Conservation (phyloP, 2,329 filamentous ascomycete species). For the Cladorrhinum sp. region DNA sequence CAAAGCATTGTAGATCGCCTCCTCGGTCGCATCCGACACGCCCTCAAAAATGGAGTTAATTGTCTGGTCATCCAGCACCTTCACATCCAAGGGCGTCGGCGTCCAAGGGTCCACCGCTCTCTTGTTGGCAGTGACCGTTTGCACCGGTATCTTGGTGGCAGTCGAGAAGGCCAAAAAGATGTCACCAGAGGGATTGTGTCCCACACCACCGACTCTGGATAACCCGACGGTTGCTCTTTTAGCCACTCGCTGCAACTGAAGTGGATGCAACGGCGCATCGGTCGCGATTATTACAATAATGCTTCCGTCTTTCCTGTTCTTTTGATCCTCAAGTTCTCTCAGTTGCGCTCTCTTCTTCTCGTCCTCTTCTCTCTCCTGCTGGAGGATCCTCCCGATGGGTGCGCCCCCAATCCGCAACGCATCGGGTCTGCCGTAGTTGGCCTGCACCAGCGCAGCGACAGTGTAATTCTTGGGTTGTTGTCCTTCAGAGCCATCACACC, state of each 20-base stretch:
- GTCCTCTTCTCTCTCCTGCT: slow-evolving; percentile 39
- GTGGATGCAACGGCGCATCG: slow-evolving; percentile 34
- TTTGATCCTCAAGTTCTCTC: slow-evolving; percentile 33
- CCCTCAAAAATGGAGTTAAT: slow-evolving; percentile 63
- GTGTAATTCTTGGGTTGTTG: slow-evolving; percentile 45
- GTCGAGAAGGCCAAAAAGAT: slow-evolving; percentile 68
- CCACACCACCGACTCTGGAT: slow-evolving; percentile 58
- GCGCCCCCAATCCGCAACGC: slow-evolving; percentile 59
- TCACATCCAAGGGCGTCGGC: slow-evolving; percentile 37
- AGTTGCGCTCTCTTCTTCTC: slow-evolving; percentile 24
- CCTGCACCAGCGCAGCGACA: slow-evolving; percentile 60
- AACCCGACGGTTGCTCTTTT: slow-evolving; percentile 54
- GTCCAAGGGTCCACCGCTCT: slow-evolving; percentile 39
- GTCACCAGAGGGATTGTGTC: slow-evolving; percentile 61
- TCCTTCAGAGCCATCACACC: slow-evolving; percentile 24
- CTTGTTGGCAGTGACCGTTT: slow-evolving; percentile 36
- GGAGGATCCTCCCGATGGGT: slow-evolving; percentile 57
- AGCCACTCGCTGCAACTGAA: slow-evolving; percentile 35
- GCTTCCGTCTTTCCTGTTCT: slow-evolving; percentile 57
- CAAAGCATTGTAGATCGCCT: slow-evolving; percentile 63
- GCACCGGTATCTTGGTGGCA: slow-evolving; percentile 48
- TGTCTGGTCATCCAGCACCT: slow-evolving; percentile 55
- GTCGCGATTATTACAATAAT: slow-evolving; percentile 61
- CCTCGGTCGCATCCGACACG: slow-evolving; percentile 60
- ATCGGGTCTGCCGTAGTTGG: slow-evolving; percentile 59